Conservation (phyloP, 257 asterid genomes). For the Cruciata laevipes region DNA sequence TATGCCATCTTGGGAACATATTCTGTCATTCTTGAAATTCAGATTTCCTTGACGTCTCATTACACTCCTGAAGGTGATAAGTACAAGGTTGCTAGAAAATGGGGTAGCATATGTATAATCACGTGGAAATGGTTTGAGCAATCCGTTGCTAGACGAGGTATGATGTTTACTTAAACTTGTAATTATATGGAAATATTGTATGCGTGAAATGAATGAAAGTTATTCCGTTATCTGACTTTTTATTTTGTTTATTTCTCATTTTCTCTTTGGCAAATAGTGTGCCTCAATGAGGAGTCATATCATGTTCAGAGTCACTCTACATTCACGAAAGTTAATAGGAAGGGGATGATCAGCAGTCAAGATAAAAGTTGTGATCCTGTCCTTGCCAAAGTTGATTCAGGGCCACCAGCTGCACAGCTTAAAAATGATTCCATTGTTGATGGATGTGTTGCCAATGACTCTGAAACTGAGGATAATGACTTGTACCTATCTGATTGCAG, state of each 20-base stretch:
- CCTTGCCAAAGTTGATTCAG: slow-evolving; percentile 28
- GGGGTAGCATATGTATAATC: slow-evolving; percentile 68
- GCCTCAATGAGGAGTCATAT: slow-evolving; percentile 84
- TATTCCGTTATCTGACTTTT: slow-evolving; percentile 26
- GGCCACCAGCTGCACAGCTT: slow-evolving; percentile 33
- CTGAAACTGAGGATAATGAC: slow-evolving; percentile 75
- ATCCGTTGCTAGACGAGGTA: slow-evolving; percentile 88
- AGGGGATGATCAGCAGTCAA: slow-evolving; percentile 41
- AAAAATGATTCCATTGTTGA: slow-evolving; percentile 31
- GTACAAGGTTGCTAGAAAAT: slow-evolving; percentile 76
- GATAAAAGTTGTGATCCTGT: slow-evolving; percentile 51
- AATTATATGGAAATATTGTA: slow-evolving; percentile 11
- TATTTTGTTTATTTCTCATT: slow-evolving; percentile 11
- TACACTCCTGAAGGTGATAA: slow-evolving; percentile 91
- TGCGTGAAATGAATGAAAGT: slow-evolving; percentile 14
- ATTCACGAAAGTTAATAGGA: slow-evolving; percentile 37
- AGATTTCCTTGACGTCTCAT: slow-evolving; percentile 52
- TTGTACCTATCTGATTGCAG: slow-evolving; percentile 90
- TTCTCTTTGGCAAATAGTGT: slow-evolving; percentile 45
- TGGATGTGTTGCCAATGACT: slow-evolving; percentile 66
- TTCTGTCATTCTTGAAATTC: too few relatives aligned
- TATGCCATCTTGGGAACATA: too few relatives aligned
- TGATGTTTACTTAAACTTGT: slow-evolving; percentile 16
- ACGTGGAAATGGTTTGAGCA: slow-evolving; percentile 82
- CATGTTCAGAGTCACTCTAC: slow-evolving; percentile 56